Evolutionary conservation across 23 red algal species (phyloP), one percentile per base, ranked within the genome.

Genomic region (Pyropia haitanensis): DNA sequence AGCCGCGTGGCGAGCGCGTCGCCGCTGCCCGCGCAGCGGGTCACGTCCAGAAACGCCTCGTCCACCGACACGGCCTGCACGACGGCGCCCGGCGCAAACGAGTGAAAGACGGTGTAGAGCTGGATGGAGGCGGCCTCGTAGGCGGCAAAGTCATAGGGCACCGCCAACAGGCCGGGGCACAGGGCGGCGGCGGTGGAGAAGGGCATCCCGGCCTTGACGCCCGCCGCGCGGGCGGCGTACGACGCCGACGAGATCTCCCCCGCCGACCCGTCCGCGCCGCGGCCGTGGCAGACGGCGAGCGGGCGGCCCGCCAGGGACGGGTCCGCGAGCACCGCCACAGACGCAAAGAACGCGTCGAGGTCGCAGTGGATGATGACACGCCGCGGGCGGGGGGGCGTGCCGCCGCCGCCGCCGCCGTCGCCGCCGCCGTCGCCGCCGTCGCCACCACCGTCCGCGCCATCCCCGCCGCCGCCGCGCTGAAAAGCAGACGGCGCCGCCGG

Each of bases 321-420:
- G 9, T 67, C 56, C 18, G 61, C 69, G 63, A 67, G 54, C 39
- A 91, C 64, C 15, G 94, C 79, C 16, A 98, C 83, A 25, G 85
- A 87, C 15, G 81, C 94, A 67, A 98, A 98, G 58, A 98, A 98
- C 9, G 67, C 70, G 64, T 98, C 94, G 80, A 98, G 91, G 68
- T 98, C 94, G 27, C 91, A 75, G 79, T 98, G 94, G 54, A 98
- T 63, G 5, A 98, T 78, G 67, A 88, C 59, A 17, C 94, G 52
- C 32, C 75, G 58, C 15, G 49, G 56, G 25, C 14, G 21, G 31
- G 79, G 52, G 17, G 18, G 71, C 0, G 39, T 46, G 13, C 39
- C 39, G 39, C 8, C 39, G 10, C 39, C 39, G 39, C 8, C 39
- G 10, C 39, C 4, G 13, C 39, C 39, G 0, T 46, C 39, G 39